Evolutionary conservation across 345 rosid genomes (phyloP).

Genomic region (Bretschneidera sinensis): DNA sequence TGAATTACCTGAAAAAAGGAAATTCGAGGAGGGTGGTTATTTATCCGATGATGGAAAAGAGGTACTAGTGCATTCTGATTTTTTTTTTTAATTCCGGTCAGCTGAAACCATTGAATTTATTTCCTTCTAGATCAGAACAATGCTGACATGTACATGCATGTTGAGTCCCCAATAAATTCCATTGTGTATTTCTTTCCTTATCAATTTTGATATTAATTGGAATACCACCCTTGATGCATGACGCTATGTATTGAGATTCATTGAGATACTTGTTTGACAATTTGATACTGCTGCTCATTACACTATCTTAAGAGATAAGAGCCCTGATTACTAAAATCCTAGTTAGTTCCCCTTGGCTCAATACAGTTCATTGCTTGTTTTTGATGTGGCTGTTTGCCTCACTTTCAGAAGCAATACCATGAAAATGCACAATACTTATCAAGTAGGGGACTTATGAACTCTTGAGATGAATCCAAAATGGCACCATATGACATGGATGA

Average conservation of each 20-base stretch:
- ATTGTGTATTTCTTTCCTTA: too few species aligned
- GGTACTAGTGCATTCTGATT: slow-evolving; percentile 18
- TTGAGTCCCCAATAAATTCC: background rate
- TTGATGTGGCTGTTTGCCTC: background rate
- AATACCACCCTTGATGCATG: background rate
- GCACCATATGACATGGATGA: background rate
- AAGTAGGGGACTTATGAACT: background rate
- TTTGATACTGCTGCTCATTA: background rate
- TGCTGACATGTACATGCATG: background rate
- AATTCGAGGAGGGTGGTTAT: slow-evolving; percentile 64
- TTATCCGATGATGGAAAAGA: slow-evolving; percentile 64
- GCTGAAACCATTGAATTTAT: background rate
- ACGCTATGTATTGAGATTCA: background rate
- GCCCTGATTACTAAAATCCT: background rate
- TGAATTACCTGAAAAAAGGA: slow-evolving; percentile 69
- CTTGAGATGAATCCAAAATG: background rate
- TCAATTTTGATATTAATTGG: background rate
- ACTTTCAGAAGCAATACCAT: too few species aligned
- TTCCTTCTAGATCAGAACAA: background rate
- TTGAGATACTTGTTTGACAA: background rate
- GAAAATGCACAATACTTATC: too few species aligned
- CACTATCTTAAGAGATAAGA: too few species aligned
- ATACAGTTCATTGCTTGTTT: background rate
- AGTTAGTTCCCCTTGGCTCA: background rate
- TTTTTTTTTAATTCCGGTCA: background rate